A percentile compares a stretch with the other conserved stretches of the same genome.
phyloP scores from a whole-genome alignment of 75 land plant species.

The Azolla pinnata region DNA sequence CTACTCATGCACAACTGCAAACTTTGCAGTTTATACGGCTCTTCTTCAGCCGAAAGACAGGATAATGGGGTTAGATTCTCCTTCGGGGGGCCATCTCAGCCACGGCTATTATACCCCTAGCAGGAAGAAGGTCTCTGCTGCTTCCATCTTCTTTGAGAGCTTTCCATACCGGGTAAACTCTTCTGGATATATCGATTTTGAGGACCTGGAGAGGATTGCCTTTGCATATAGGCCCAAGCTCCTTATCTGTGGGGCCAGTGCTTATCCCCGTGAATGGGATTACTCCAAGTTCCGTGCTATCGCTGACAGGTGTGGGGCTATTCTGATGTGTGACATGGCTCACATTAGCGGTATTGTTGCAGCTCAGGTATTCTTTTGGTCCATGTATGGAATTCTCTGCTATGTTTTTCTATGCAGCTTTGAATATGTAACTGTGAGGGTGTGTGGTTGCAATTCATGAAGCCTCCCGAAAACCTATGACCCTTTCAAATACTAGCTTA shows the following conservation, averaged over 20 bases:
- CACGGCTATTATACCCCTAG: constrained; percentile 79
- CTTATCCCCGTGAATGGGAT: constrained; percentile 93
- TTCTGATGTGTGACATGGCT: constrained; percentile 97
- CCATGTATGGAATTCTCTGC: too few relatives aligned
- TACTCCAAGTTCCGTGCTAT: constrained; percentile 67
- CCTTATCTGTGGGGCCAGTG: constrained; percentile 90
- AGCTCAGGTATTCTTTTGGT: constrained; percentile 55
- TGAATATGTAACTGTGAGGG: too few relatives aligned
- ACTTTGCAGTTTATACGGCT: constrained; percentile 91
- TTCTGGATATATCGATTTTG: constrained; percentile 80
- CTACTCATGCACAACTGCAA: constrained; percentile 87
- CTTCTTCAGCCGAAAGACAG: constrained; percentile 69
- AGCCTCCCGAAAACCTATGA: too few relatives aligned
- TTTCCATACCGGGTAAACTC: constrained; percentile 85
- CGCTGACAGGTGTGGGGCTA: constrained; percentile 86
- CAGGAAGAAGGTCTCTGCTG: constrained; percentile 81
- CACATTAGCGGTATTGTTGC: constrained; percentile 90
- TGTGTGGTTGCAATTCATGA: too few relatives aligned
- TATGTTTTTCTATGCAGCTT: too few relatives aligned
- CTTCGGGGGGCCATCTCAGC: constrained; percentile 73
- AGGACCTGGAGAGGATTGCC: constrained; percentile 74
- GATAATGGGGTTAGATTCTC: constrained; percentile 84
- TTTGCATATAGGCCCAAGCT: constrained; percentile 77
- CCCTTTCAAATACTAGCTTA: too few relatives aligned
- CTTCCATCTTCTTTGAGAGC: constrained; percentile 90